A percentile compares a stretch with the other conserved stretches of the same genome.
phyloP scores from a whole-genome alignment of 1,284 basidiomycete species.

The Boletus sp. region DNA sequence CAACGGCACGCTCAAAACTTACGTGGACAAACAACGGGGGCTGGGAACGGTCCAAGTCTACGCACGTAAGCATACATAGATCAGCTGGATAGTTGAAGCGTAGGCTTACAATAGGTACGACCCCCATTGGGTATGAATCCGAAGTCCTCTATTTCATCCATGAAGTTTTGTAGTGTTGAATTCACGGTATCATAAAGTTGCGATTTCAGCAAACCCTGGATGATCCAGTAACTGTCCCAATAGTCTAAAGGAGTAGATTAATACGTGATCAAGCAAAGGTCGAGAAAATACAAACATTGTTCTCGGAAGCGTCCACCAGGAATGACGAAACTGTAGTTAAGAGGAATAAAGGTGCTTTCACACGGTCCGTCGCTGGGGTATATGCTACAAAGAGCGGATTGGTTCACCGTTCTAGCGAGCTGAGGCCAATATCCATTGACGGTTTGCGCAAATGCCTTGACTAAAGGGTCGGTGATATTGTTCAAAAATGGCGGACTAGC shows the following conservation, averaged over 20 bases:
- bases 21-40: slow-evolving; percentile 86
- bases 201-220: slow-evolving; percentile 81
- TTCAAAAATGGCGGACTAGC: slow-evolving; percentile 69
- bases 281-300: slow-evolving; percentile 50
- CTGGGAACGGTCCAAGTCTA: slow-evolving; percentile 87
- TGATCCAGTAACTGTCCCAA: slow-evolving; percentile 89
- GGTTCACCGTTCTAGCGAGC: slow-evolving; percentile 77
- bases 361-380: slow-evolving; percentile 55
- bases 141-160: slow-evolving; percentile 82
- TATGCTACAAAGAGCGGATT: slow-evolving; percentile 64
- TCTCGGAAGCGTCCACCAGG: slow-evolving; percentile 81
- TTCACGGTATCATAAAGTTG: slow-evolving; percentile 76
- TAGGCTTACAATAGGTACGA: slow-evolving; percentile 68
- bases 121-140: slow-evolving; percentile 96
- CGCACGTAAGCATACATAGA: slow-evolving; percentile 1
- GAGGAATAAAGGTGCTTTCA: slow-evolving; percentile 83
- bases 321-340: slow-evolving; percentile 90
- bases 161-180: slow-evolving; percentile 85
- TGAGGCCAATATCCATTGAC: slow-evolving; percentile 86
- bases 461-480: slow-evolving; percentile 72
- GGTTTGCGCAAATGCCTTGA: slow-evolving; percentile 73
- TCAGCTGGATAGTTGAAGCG: slow-evolving; percentile 14
- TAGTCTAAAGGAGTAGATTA: slow-evolving; percentile 51
- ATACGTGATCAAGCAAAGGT: neutral
- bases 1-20: slow-evolving; percentile 20